phyloP scores from a whole-genome alignment of 1,284 basidiomycete species.

The Ustilago trichophora region DNA sequence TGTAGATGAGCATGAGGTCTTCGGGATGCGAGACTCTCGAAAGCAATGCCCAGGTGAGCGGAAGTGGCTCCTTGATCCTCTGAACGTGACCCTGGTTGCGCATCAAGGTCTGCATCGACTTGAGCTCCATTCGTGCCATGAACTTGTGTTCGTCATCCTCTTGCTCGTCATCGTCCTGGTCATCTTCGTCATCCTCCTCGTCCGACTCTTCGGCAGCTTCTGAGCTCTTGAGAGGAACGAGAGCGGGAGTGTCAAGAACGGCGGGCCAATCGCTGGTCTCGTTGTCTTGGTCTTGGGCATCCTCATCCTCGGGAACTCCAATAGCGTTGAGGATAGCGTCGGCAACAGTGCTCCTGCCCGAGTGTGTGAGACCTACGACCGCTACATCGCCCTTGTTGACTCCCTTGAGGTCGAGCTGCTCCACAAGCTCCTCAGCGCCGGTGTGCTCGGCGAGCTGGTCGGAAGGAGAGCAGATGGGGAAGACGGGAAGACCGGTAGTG shows the following conservation, averaged over 20 bases:
- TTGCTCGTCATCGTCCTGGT: conserved; percentile 27
- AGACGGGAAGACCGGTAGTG: conserved; percentile 29
- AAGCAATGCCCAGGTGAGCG: conserved; percentile 53
- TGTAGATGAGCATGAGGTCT: conserved; percentile 63
- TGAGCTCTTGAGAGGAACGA: conserved; percentile 39
- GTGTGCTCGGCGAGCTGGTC: conserved; percentile 30
- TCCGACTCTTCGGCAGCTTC: conserved; percentile 26
- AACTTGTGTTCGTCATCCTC: conserved; percentile 43
- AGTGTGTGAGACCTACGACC: conserved; percentile 55
- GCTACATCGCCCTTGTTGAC: conserved; percentile 41
- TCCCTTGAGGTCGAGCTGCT: conserved; percentile 42
- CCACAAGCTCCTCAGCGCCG: conserved; percentile 44
- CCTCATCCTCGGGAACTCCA: conserved; percentile 35
- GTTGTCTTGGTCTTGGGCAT: conserved; percentile 33
- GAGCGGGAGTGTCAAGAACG: conserved; percentile 57
- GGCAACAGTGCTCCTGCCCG: conserved; percentile 50
- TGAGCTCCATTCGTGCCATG: conserved; percentile 41
- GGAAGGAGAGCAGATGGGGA: conserved; percentile 47
- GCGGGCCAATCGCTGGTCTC: conserved; percentile 44
- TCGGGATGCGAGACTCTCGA: conserved; percentile 54
- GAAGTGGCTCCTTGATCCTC: conserved; percentile 59
- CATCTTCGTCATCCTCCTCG: conserved; percentile 17
- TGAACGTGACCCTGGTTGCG: conserved; percentile 62
- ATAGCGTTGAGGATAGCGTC: conserved; percentile 51
- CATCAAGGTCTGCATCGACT: conserved; percentile 55